Percentiles rank a stretch among this genome's conserved stretches.
Conservation (phyloP, 225 moss, liverwort and hornwort genomes). For the Straminergon stramineum region DNA sequence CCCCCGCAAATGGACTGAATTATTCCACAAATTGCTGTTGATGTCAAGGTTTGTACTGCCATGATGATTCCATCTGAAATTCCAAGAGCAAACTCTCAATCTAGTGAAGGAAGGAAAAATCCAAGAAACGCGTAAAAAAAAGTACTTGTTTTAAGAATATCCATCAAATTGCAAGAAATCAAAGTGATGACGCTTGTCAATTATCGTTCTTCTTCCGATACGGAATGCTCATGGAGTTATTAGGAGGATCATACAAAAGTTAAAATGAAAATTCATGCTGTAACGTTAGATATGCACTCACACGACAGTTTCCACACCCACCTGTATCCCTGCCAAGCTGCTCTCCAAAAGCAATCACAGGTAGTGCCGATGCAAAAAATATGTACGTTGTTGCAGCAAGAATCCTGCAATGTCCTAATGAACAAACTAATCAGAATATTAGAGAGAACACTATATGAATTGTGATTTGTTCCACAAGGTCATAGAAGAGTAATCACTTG, state of each 20-base stretch:
- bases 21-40: slow-evolving; percentile 76
- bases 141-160: not conserved
- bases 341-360: slow-evolving; percentile 82
- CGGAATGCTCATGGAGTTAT: not conserved
- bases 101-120: not conserved
- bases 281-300: not conserved
- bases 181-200: not conserved
- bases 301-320: not conserved
- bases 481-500: not conserved
- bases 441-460: not conserved
- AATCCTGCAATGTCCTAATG: slow-evolving; percentile 16
- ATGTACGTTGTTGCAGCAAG: slow-evolving; percentile 58
- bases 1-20: slow-evolving; percentile 65
- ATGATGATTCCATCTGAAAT: slow-evolving; percentile 51
- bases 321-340: slow-evolving; percentile 75
- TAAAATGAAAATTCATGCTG: not conserved
- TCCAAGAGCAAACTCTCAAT: not conserved
- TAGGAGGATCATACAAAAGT: not conserved
- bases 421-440: not conserved
- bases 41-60: slow-evolving; percentile 52
- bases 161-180: not conserved
- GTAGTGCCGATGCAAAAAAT: slow-evolving; percentile 77
- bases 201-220: not conserved
- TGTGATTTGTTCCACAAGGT: not conserved
- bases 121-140: not conserved